These are phyloP conservation scores for Malania oleifera DNA, from an alignment of 164 flowering plant species.

Conservation along the genomic window DNA sequence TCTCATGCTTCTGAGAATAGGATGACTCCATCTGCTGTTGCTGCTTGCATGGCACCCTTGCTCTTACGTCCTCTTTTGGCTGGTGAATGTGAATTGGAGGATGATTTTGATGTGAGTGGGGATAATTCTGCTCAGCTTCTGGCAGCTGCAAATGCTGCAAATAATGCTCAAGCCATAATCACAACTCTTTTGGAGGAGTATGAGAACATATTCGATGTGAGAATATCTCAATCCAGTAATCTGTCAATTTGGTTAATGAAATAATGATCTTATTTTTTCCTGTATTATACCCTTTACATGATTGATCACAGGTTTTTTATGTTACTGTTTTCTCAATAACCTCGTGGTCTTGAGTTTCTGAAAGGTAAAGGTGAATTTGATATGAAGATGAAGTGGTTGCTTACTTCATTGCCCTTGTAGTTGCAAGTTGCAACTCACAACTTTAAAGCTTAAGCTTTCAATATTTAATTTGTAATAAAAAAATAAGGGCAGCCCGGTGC, in stretches of 20 bases:
- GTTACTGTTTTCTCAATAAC: neutral
- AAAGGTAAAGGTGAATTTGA: too few relatives aligned
- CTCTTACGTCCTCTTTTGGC: conserved; percentile 91
- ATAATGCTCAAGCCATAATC: conserved; percentile 90
- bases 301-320: too few relatives aligned
- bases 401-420: too few relatives aligned
- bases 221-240: conserved; percentile 14
- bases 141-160: conserved; percentile 99
- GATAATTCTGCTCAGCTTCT: conserved; percentile 94
- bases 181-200: conserved; percentile 91
- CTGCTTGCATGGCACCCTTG: conserved; percentile 99
- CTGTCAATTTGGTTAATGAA: neutral
- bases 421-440: too few relatives aligned
- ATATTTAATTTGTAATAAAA: too few relatives aligned
- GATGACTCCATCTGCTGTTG: conserved; percentile 95
- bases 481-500: too few relatives aligned
- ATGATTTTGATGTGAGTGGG: conserved; percentile 73
- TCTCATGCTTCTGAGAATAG: conserved; percentile 84
- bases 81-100: conserved; percentile 96
- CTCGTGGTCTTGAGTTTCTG: neutral
- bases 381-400: too few relatives aligned
- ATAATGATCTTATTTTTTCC: neutral
- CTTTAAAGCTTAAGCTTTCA: too few relatives aligned
- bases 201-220: conserved; percentile 84
- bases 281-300: too few relatives aligned